Evolutionary conservation across 2,329 filamentous ascomycete species (phyloP).

Genomic region (Pyrenophora seminiperda): DNA sequence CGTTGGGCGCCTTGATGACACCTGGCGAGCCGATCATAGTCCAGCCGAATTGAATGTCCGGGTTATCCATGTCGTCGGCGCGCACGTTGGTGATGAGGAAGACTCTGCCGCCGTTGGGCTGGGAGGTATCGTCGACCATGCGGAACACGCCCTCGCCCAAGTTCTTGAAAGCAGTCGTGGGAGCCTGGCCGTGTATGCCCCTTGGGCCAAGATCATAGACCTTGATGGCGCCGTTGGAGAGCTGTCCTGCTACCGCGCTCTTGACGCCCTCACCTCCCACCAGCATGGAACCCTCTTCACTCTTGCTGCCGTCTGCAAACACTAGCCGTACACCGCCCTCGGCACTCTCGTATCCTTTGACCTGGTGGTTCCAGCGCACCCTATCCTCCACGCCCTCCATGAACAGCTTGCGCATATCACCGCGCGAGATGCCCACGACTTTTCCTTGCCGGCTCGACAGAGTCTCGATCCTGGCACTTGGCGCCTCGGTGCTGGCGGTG

Average conservation of each 20-base stretch:
- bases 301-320: conserved; percentile 66
- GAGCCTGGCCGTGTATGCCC: conserved; percentile 69
- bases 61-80: conserved; percentile 63
- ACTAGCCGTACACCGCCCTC: conserved; percentile 60
- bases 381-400: conserved; percentile 60
- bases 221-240: conserved; percentile 63
- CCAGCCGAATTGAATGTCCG: conserved; percentile 65
- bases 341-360: conserved; percentile 64
- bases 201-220: conserved; percentile 67
- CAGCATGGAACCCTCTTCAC: conserved; percentile 63
- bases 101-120: conserved; percentile 53
- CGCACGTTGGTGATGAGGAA: conserved; percentile 69
- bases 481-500: conserved; percentile 17
- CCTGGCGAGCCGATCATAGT: conserved; percentile 65
- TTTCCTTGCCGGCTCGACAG: conserved; percentile 62
- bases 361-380: conserved; percentile 62
- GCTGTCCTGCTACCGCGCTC: conserved; percentile 64
- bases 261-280: conserved; percentile 68
- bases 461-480: conserved; percentile 24
- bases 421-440: conserved; percentile 65
- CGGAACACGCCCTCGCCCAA: conserved; percentile 68
- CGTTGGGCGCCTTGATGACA: conserved; percentile 62
- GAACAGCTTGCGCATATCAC: conserved; percentile 67
- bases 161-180: conserved; percentile 63
- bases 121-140: conserved; percentile 55